A percentile compares a stretch with the other conserved stretches of the same genome.
These are phyloP conservation scores for Naganishia cerealis DNA, from an alignment of 1,284 basidiomycete genomes.

Conservation along the genomic window DNA sequence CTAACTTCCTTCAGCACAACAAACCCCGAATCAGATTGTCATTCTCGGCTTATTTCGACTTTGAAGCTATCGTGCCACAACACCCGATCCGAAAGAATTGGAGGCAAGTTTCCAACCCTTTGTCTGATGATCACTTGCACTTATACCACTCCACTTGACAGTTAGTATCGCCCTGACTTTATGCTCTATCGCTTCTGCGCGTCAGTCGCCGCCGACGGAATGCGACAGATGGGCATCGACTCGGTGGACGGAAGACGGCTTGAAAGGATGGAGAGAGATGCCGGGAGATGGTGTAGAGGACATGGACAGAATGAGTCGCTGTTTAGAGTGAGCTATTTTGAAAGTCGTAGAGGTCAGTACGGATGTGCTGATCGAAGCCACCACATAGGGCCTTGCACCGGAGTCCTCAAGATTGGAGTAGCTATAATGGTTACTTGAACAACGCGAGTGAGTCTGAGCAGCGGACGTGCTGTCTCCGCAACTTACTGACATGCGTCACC, in stretches of 20 bases:
- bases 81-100: slow-evolving; percentile 29
- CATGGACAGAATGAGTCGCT: slow-evolving; percentile 32
- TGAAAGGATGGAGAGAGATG: background rate
- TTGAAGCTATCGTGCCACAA: slow-evolving; percentile 16
- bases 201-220: slow-evolving; percentile 43
- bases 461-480: background rate
- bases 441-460: slow-evolving; percentile 44
- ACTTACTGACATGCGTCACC: background rate
- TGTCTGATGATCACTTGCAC: background rate
- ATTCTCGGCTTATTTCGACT: slow-evolving; percentile 12
- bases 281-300: slow-evolving; percentile 7
- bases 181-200: slow-evolving; percentile 49
- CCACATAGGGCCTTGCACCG: slow-evolving; percentile 47
- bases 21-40: slow-evolving; percentile 1
- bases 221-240: slow-evolving; percentile 42
- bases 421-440: slow-evolving; percentile 50
- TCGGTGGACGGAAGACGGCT: too few relatives aligned
- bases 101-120: slow-evolving; percentile 20
- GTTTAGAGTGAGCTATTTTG: slow-evolving; percentile 40
- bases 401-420: slow-evolving; percentile 53
- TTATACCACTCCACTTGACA: slow-evolving; percentile 27
- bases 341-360: background rate
- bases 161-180: slow-evolving; percentile 52
- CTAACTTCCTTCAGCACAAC: background rate
- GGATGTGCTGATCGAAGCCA: background rate